phyloP scores from a whole-genome alignment of 352 stramenopile genomes.

The Sclerospora graminicola region DNA sequence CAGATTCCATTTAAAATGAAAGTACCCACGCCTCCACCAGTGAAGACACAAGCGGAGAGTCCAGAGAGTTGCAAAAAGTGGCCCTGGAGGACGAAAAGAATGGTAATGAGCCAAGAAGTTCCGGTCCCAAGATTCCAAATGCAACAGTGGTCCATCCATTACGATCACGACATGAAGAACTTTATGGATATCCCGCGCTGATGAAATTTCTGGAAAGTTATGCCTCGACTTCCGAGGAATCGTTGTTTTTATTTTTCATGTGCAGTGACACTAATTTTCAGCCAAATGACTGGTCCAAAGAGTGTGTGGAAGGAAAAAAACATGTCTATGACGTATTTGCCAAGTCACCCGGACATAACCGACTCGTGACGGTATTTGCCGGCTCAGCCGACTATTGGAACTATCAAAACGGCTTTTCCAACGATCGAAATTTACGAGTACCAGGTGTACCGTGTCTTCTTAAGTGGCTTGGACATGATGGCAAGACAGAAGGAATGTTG shows the following conservation, averaged over 20 bases:
- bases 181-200: slow-evolving; percentile 31
- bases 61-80: no score
- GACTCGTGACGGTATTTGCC: slow-evolving; percentile 49
- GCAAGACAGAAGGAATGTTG: slow-evolving; percentile 29
- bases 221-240: slow-evolving; percentile 22
- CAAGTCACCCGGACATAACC: slow-evolving; percentile 37
- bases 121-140: no score
- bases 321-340: slow-evolving; percentile 50
- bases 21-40: no score
- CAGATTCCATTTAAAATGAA: no score
- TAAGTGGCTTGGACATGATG: slow-evolving; percentile 25
- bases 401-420: slow-evolving; percentile 32
- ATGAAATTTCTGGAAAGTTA: slow-evolving; percentile 47
- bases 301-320: slow-evolving; percentile 34
- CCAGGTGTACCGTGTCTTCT: slow-evolving; percentile 33
- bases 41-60: no score
- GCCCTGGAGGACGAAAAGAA: no score
- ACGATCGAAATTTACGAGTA: slow-evolving; percentile 29
- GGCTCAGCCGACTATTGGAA: slow-evolving; percentile 35
- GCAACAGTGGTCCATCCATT: no score
- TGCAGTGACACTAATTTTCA: slow-evolving; percentile 54
- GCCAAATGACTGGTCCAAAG: slow-evolving; percentile 36
- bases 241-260: slow-evolving; percentile 56
- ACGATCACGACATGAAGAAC: no score
- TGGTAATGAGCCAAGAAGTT: no score